Evolutionary conservation across 2,329 filamentous ascomycete genomes (phyloP).

Genomic region (Cucurbitaria berberidis): DNA sequence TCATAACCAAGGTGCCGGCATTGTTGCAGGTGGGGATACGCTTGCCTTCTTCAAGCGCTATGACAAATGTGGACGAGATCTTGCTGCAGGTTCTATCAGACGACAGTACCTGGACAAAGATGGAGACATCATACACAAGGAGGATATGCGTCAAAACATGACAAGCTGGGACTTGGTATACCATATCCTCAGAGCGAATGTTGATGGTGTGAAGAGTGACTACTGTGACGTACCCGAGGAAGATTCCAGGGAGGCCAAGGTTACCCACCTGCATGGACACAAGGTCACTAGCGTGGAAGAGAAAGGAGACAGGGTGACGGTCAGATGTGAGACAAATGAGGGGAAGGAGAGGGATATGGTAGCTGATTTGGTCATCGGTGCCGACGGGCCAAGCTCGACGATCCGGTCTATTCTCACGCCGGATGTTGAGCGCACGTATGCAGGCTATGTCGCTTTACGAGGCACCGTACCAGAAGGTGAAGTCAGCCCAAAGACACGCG

Average conservation of each 20-base stretch:
- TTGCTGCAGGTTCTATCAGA: conserved; percentile 33
- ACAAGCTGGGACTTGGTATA: conserved; percentile 47
- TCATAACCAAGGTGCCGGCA: conserved; percentile 44
- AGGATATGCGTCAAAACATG: conserved; percentile 44
- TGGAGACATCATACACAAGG: conserved; percentile 35
- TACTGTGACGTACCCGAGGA: conserved; percentile 33
- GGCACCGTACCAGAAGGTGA: conserved; percentile 37
- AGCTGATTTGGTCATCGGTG: conserved; percentile 39
- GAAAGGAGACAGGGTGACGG: conserved; percentile 19
- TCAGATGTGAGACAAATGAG: conserved; percentile 26
- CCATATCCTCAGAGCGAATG: conserved; percentile 39
- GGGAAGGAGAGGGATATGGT: conserved; percentile 20
- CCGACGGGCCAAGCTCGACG: conserved; percentile 42
- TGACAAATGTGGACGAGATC: conserved; percentile 27
- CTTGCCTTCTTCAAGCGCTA: conserved; percentile 39
- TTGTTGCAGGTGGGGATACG: conserved; percentile 40
- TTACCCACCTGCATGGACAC: conserved; percentile 33
- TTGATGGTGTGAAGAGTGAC: conserved; percentile 36
- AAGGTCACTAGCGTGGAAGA: conserved; percentile 31
- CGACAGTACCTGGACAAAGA: conserved; percentile 38
- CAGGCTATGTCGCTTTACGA: conserved; percentile 42
- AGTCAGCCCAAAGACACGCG: conserved; percentile 24
- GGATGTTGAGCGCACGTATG: conserved; percentile 33
- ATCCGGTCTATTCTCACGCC: conserved; percentile 30
- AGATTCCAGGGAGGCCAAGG: conserved; percentile 14